phyloP scores from a whole-genome alignment of 2,329 filamentous ascomycete species.

The Cadophora sp. region DNA sequence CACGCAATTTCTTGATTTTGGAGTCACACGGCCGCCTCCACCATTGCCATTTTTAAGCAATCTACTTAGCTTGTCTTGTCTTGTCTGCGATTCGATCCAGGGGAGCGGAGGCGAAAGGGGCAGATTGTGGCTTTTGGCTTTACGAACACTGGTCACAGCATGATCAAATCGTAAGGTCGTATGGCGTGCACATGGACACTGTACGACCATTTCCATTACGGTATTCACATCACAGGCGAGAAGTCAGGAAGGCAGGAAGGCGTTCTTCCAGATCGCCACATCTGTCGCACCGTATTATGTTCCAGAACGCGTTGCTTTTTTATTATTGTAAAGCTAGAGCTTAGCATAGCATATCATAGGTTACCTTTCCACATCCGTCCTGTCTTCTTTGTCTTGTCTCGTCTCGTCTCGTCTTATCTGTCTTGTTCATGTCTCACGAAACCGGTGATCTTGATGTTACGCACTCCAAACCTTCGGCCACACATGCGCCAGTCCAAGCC shows the following conservation, averaged over 20 bases:
- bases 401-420: background rate
- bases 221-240: background rate
- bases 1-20: background rate
- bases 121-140: background rate
- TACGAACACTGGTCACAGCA: background rate
- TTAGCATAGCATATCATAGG: background rate
- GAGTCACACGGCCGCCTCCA: conserved; percentile 13
- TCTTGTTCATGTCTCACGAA: conserved; percentile 9
- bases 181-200: conserved; percentile 7
- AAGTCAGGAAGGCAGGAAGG: background rate
- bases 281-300: background rate
- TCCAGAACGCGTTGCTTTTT: background rate
- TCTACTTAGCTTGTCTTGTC: too few species aligned
- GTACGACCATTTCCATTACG: background rate
- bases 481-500: background rate
- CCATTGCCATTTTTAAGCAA: background rate
- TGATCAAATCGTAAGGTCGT: background rate
- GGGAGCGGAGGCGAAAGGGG: background rate
- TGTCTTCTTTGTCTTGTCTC: background rate
- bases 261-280: background rate
- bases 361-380: too few species aligned
- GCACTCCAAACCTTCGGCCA: conserved; percentile 12
- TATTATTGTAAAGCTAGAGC: background rate
- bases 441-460: conserved; percentile 8
- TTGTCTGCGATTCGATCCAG: background rate